These are phyloP conservation scores for Aspergillus sp. DNA, from an alignment of 2,329 filamentous ascomycete species.

Conservation along the genomic window DNA sequence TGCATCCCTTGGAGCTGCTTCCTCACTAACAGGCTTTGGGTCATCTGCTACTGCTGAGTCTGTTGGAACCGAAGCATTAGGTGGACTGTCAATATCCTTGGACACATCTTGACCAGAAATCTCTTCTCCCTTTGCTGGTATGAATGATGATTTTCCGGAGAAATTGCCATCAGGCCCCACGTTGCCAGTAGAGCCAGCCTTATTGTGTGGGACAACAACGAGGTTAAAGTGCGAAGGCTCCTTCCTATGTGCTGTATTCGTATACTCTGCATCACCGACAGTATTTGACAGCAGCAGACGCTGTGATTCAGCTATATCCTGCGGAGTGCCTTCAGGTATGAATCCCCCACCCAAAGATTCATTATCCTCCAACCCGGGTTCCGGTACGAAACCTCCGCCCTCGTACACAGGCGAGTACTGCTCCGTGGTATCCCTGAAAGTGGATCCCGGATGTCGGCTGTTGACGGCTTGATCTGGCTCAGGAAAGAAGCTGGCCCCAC, in stretches of 20 bases:
- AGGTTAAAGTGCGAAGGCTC: slow-evolving; percentile 19
- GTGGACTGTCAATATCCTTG: slow-evolving; percentile 10
- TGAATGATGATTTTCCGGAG: neutral
- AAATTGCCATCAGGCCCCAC: neutral
- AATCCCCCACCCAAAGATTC: slow-evolving; percentile 16
- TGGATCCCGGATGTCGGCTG: neutral
- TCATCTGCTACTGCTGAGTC: slow-evolving; percentile 19
- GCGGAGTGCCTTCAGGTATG: slow-evolving; percentile 8
- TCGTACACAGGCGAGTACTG: neutral
- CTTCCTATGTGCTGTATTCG: neutral
- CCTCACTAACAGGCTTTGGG: slow-evolving; percentile 20
- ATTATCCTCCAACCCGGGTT: neutral
- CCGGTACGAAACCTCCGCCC: neutral
- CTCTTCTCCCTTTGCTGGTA: neutral
- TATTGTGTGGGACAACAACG: slow-evolving; percentile 22
- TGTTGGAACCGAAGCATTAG: slow-evolving; percentile 18
- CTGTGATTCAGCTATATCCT: neutral
- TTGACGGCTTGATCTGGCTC: slow-evolving; percentile 19
- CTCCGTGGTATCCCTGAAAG: neutral
- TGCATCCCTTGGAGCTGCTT: slow-evolving; percentile 15
- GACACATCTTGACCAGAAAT: neutral
- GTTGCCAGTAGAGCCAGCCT: neutral
- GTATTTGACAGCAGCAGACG: neutral
- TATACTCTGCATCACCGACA: neutral
- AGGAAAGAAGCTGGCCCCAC: slow-evolving; percentile 35